These are phyloP conservation scores for Phaeolepiota aurea DNA, from an alignment of 768 basidiomycete species.

Conservation along the genomic window DNA sequence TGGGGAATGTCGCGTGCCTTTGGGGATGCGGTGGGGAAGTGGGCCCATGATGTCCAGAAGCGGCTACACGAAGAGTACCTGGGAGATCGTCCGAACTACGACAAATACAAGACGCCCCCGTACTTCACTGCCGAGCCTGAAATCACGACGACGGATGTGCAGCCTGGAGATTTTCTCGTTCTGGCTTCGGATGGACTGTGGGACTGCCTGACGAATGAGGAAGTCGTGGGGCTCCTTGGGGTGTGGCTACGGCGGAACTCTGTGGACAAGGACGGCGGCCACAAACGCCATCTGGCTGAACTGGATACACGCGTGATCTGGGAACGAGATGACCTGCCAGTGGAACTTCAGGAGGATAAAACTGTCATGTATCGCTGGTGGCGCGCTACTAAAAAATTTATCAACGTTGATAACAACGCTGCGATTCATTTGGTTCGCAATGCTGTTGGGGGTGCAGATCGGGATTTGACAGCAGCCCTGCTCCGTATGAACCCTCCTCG, in stretches of 20 bases:
- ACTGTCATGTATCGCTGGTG: slow-evolving; percentile 28
- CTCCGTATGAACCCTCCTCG: slow-evolving; percentile 25
- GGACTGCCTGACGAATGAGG: slow-evolving; percentile 45
- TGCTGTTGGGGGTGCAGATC: slow-evolving; percentile 39
- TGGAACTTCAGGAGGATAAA: slow-evolving; percentile 17
- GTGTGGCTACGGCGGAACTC: slow-evolving; percentile 28
- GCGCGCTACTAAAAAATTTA: slow-evolving; percentile 28
- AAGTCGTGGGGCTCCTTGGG: slow-evolving; percentile 46
- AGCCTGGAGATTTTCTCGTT: slow-evolving; percentile 45
- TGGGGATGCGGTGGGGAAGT: slow-evolving; percentile 37
- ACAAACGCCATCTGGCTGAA: background rate
- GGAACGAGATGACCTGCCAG: slow-evolving; percentile 17
- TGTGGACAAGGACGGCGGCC: background rate
- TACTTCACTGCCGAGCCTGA: slow-evolving; percentile 51
- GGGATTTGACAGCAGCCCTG: slow-evolving; percentile 27
- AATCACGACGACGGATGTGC: slow-evolving; percentile 30
- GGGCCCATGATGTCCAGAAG: slow-evolving; percentile 27
- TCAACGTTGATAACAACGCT: slow-evolving; percentile 31
- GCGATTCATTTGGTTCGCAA: slow-evolving; percentile 41
- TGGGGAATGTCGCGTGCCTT: slow-evolving; percentile 35
- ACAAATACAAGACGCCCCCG: slow-evolving; percentile 35
- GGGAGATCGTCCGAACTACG: slow-evolving; percentile 18
- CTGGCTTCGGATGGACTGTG: slow-evolving; percentile 45
- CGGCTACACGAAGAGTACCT: slow-evolving; percentile 23
- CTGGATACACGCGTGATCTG: background rate